Conservation (phyloP, 495 filamentous ascomycete species). For the Aspergillus diversus region DNA sequence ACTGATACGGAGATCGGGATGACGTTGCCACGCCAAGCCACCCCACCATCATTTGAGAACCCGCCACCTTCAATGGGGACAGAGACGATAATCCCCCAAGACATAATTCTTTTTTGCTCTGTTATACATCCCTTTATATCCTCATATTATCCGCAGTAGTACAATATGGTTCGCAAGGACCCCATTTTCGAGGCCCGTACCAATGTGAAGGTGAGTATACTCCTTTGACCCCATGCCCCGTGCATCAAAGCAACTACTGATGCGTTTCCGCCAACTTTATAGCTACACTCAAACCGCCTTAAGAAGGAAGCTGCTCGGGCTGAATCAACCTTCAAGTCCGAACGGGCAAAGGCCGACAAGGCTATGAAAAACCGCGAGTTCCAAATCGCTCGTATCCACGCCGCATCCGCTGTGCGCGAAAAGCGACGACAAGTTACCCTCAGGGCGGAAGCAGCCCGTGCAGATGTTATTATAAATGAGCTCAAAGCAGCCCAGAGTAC, state of each 20-base stretch:
- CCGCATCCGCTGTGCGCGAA: slow-evolving; percentile 50
- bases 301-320: slow-evolving; percentile 53
- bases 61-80: slow-evolving; percentile 7
- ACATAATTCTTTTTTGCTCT: background rate
- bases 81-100: too few species aligned
- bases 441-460: slow-evolving; percentile 49
- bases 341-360: slow-evolving; percentile 53
- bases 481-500: slow-evolving; percentile 53
- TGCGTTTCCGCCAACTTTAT: background rate
- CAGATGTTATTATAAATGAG: slow-evolving; percentile 55
- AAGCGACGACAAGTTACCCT: slow-evolving; percentile 51
- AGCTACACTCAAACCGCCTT: slow-evolving; percentile 53
- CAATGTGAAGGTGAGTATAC: slow-evolving; percentile 48
- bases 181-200: slow-evolving; percentile 56
- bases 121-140: background rate
- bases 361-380: slow-evolving; percentile 55
- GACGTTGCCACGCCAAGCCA: slow-evolving; percentile 28
- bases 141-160: slow-evolving; percentile 1
- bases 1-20: slow-evolving; percentile 21
- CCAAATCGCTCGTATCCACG: slow-evolving; percentile 55
- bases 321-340: slow-evolving; percentile 51
- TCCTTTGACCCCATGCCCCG: background rate
- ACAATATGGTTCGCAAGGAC: slow-evolving; percentile 51
- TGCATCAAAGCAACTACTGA: background rate
- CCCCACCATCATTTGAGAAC: slow-evolving; percentile 20